Percentiles rank a stretch among this genome's conserved stretches.
phyloP scores from a whole-genome alignment of 2,329 filamentous ascomycete species.

The Claviceps purpurea region DNA sequence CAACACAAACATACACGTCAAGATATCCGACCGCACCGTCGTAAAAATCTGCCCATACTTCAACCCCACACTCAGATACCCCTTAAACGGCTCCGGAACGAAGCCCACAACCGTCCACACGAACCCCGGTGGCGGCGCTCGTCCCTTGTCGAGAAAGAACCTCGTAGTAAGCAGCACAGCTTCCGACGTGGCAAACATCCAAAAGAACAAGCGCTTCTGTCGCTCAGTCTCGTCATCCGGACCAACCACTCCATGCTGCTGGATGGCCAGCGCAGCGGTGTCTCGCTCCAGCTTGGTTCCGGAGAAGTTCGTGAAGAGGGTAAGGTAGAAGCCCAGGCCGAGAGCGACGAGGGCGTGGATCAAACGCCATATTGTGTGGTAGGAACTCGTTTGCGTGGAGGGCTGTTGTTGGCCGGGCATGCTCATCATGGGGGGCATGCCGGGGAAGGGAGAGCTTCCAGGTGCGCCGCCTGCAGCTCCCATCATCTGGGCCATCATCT shows the following conservation, averaged over 20 bases:
- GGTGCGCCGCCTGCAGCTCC: constrained; percentile 21
- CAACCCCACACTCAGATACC: constrained; percentile 46
- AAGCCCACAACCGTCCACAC: constrained; percentile 51
- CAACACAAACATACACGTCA: constrained; percentile 65
- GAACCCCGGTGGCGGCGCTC: constrained; percentile 44
- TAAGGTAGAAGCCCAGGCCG: constrained; percentile 56
- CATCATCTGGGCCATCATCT: constrained; percentile 66
- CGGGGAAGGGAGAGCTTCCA: constrained; percentile 22
- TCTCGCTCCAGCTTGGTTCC: constrained; percentile 51
- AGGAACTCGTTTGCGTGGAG: constrained; percentile 19
- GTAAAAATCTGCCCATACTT: constrained; percentile 59
- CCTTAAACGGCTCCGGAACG: constrained; percentile 49
- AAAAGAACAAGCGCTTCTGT: constrained; percentile 45
- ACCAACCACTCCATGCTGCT: constrained; percentile 10
- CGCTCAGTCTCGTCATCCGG: constrained; percentile 18
- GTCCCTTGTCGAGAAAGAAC: constrained; percentile 54
- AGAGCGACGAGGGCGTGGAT: constrained; percentile 62
- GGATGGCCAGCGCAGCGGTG: constrained; percentile 18
- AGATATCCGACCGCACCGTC: constrained; percentile 59
- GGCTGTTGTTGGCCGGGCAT: constrained; percentile 22
- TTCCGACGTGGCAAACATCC: constrained; percentile 68
- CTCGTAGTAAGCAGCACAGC: constrained; percentile 57
- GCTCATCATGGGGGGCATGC: constrained; percentile 28
- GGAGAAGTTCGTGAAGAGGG: constrained; percentile 52
- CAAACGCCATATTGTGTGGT: constrained; percentile 51